phyloP scores from a whole-genome alignment of 2,329 filamentous ascomycete species.

The Calcarisporium arbuscula region DNA sequence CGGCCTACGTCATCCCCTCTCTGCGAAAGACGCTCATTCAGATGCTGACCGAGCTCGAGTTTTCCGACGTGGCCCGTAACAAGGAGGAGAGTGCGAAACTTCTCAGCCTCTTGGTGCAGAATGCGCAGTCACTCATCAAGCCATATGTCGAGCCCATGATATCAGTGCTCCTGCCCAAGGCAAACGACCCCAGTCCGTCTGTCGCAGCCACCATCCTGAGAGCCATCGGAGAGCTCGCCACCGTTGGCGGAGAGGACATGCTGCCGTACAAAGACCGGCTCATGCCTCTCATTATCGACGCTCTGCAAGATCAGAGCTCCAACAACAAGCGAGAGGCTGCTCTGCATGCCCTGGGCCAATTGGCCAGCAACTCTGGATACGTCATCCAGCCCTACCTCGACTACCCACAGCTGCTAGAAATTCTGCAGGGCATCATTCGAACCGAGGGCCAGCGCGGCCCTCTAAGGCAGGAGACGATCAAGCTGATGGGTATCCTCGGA shows the following conservation, averaged over 20 bases:
- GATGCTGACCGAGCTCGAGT: constrained; percentile 91
- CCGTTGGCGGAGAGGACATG: constrained; percentile 92
- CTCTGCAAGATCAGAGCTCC: constrained; percentile 89
- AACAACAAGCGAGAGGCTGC: constrained; percentile 86
- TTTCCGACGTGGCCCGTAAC: constrained; percentile 86
- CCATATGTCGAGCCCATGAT: constrained; percentile 98
- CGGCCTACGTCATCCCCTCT: constrained; percentile 95
- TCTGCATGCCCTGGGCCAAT: constrained; percentile 80
- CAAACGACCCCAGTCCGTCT: constrained; percentile 74
- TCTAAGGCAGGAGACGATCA: constrained; percentile 89
- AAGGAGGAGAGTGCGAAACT: constrained; percentile 96
- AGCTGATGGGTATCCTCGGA: constrained; percentile 90
- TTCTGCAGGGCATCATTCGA: constrained; percentile 89
- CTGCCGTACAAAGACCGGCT: constrained; percentile 81
- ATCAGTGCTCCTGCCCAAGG: constrained; percentile 86
- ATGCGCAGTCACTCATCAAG: constrained; percentile 87
- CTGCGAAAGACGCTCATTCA: constrained; percentile 93
- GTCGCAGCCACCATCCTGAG: constrained; percentile 94
- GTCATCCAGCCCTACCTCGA: constrained; percentile 95
- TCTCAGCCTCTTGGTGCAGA: constrained; percentile 85
- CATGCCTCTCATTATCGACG: constrained; percentile 93
- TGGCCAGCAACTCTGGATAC: constrained; percentile 94
- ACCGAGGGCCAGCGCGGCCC: constrained; percentile 78
- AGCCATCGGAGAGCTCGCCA: constrained; percentile 89
- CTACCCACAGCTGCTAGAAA: constrained; percentile 86